Base-by-base conservation (phyloP, 495 filamentous ascomycete species). In the Beverwykella pulmonaria region DNA sequence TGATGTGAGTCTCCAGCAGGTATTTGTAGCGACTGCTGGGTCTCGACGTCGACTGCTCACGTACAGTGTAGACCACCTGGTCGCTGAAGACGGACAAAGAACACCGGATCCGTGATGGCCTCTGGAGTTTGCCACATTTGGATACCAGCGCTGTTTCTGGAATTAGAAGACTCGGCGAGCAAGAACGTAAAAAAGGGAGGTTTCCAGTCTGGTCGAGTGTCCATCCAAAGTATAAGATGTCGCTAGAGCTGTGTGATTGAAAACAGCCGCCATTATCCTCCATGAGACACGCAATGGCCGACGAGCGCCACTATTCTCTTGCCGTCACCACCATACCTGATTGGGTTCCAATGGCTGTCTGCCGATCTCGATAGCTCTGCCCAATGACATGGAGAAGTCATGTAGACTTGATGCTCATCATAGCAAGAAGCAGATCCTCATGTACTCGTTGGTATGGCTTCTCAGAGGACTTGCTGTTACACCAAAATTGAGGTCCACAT, bases 41-140 rank as follows among this genome's bases (percentile, higher is more conserved):
- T 34, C 58, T 74, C 59, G 63, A 74, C 60, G 62, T 57, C 58
- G 59, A 68, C 59, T 70, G 66, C 65, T 70, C 55, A 72, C 69
- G 62, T 71, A 64, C 41, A 49, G 29, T 25, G 49, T 46, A 65
- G 63, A 39, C 26, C 50, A 69, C 34, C 54, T 57, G 50, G 49
- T 61, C 49, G 72, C 69, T 68, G 69, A 71, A 72, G 69, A 74
- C 72, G 69, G 72, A 74, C 63, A 70, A 67, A 66, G 65, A 59
- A 59, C 52, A 60, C 69, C 69, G 72, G 66, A 74, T 72, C 52
- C 60, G 72, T 71, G 58, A 61, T 67, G 59, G 54, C 41, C 53
- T 74, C 55, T 49, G 61, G 53, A 49, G 63, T 54, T 63, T 66
- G 65, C 63, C 60, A 70, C 66, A 63, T 70, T 41, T 30, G 72